Conservation (phyloP, 208 protist genomes). For the Trypanosoma melophagium region DNA sequence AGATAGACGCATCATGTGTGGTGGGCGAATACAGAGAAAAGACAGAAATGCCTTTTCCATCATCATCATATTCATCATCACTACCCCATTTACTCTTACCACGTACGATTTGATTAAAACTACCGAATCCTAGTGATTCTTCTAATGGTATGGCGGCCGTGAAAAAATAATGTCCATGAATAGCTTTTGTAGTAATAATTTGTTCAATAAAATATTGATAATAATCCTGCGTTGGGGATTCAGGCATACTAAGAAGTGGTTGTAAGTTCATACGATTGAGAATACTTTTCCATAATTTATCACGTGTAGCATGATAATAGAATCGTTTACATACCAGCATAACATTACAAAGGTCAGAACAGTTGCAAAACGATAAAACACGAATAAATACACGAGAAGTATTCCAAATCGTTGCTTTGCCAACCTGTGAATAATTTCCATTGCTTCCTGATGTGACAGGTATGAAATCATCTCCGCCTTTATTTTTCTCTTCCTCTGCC, state of each 20-base stretch:
- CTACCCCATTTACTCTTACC: background rate
- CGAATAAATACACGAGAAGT: slow-evolving; percentile 2
- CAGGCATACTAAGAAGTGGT: slow-evolving; percentile 38
- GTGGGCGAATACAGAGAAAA: background rate
- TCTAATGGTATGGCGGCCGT: slow-evolving; percentile 4
- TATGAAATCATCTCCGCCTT: background rate
- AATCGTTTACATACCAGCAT: slow-evolving; percentile 40
- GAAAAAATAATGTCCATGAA: slow-evolving; percentile 76
- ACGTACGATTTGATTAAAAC: too few relatives aligned
- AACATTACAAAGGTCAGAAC: slow-evolving; percentile 37
- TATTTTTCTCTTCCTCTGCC: background rate
- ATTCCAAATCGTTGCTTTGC: background rate
- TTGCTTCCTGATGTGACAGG: background rate
- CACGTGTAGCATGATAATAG: slow-evolving; percentile 36
- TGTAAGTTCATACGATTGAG: slow-evolving; percentile 45
- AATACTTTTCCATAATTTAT: slow-evolving; percentile 54
- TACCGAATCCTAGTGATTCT: too few relatives aligned
- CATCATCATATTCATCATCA: background rate
- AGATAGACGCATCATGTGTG: slow-evolving; percentile 22
- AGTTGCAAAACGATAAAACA: slow-evolving; percentile 49
- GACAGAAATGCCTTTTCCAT: background rate
- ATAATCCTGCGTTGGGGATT: slow-evolving; percentile 27
- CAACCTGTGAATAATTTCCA: background rate
- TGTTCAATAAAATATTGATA: slow-evolving; percentile 72
- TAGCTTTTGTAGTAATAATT: slow-evolving; percentile 59